Evolutionary conservation across 176 grass and related monocot species (phyloP).

Genomic region (Miscanthus lutarioriparius): DNA sequence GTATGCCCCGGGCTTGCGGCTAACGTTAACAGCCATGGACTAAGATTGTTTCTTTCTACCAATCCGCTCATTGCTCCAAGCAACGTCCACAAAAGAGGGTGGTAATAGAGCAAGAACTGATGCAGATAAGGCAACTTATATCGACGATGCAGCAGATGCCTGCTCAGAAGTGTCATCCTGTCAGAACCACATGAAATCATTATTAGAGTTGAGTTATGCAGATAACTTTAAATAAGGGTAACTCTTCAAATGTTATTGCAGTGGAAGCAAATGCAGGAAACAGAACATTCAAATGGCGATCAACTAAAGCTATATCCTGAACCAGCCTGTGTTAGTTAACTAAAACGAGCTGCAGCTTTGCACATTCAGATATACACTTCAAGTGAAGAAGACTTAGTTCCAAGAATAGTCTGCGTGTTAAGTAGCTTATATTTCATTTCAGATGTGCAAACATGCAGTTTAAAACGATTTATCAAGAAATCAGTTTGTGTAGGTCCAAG

Average conservation of each 20-base stretch:
- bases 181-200: background rate
- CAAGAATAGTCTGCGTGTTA: background rate
- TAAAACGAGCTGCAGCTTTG: background rate
- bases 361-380: background rate
- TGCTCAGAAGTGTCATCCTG: conserved; percentile 32
- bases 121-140: conserved; percentile 25
- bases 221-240: background rate
- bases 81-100: background rate
- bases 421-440: background rate
- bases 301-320: background rate
- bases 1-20: background rate
- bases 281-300: background rate
- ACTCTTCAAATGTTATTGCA: background rate
- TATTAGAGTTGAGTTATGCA: conserved; percentile 15
- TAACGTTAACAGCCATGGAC: background rate
- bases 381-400: background rate
- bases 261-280: background rate
- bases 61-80: background rate
- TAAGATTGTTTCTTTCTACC: background rate
- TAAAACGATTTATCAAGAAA: background rate
- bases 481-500: background rate
- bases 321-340: background rate
- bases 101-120: background rate
- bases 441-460: conserved; percentile 3
- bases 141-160: conserved; percentile 12